These are phyloP conservation scores for Obelidium mucronatum DNA, from an alignment of 192 early-diverging fungal species.

Conservation along the genomic window DNA sequence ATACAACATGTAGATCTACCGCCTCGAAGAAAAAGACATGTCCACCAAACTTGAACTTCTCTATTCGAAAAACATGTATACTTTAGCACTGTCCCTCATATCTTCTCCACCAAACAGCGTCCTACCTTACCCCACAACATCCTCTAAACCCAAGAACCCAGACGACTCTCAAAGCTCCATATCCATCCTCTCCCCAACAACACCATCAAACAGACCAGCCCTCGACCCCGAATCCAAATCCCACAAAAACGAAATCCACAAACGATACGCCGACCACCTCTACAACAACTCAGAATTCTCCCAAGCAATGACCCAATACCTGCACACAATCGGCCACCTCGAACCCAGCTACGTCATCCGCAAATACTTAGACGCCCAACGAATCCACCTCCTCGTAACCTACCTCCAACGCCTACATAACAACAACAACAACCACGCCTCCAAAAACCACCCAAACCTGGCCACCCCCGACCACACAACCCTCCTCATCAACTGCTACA, in stretches of 20 bases:
- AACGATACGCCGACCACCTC: constrained; percentile 93
- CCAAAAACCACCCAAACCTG: constrained; percentile 60
- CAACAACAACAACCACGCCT: no score
- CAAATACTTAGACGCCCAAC: constrained; percentile 95
- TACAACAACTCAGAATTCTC: constrained; percentile 82
- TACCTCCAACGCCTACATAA: constrained; percentile 91
- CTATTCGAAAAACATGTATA: constrained; percentile 90
- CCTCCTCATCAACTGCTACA: constrained; percentile 95
- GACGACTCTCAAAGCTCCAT: not conserved
- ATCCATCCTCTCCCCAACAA: not conserved
- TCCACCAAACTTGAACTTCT: constrained; percentile 86
- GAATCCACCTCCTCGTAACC: constrained; percentile 85
- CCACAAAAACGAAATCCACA: constrained; percentile 82
- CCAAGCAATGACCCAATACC: constrained; percentile 89
- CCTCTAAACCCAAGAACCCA: not conserved
- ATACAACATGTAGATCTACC: constrained; percentile 74
- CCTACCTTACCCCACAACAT: not conserved
- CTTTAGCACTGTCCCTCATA: constrained; percentile 87
- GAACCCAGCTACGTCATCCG: constrained; percentile 97
- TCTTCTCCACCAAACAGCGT: constrained; percentile 31
- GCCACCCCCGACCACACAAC: constrained; percentile 97
- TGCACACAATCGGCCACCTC: constrained; percentile 88
- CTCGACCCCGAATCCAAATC: not conserved
- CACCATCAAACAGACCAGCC: constrained; percentile 54
- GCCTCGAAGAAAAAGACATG: constrained; percentile 88